A percentile compares a stretch with the other conserved stretches of the same genome.
Conservation (phyloP, 495 filamentous ascomycete species). For the Trichocladium uniseriatum region DNA sequence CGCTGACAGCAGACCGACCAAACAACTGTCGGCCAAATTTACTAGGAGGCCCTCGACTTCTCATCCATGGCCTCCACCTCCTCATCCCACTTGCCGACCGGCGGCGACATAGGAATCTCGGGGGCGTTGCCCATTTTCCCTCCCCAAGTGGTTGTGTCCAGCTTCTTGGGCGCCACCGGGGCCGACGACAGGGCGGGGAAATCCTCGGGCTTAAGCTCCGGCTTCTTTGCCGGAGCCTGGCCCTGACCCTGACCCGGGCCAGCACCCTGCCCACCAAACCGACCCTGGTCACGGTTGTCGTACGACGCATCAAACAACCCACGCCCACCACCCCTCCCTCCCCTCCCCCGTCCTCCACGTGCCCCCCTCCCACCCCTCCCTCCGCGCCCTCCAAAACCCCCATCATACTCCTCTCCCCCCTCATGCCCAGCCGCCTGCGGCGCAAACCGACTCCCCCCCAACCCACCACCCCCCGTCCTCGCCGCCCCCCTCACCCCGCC, state of each 20-base stretch:
- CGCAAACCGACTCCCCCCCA: slow-evolving; percentile 30
- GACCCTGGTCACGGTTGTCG: slow-evolving; percentile 2
- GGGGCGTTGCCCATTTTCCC: neutral
- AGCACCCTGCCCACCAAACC: neutral
- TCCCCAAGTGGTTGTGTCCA: slow-evolving; percentile 12
- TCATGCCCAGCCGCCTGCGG: slow-evolving; percentile 4
- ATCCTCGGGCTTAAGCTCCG: slow-evolving; percentile 23
- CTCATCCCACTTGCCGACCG: slow-evolving; percentile 39
- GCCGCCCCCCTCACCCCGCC: slow-evolving; percentile 33
- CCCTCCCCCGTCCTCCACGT: slow-evolving; percentile 16
- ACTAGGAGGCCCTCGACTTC: slow-evolving; percentile 8
- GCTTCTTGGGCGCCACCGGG: slow-evolving; percentile 17
- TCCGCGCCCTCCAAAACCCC: slow-evolving; percentile 22
- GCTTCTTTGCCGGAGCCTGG: slow-evolving; percentile 3
- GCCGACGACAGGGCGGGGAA: slow-evolving; percentile 35
- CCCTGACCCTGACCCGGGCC: neutral
- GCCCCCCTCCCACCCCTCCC: slow-evolving; percentile 21
- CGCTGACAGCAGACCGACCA: too few species aligned
- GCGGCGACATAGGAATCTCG: slow-evolving; percentile 20
- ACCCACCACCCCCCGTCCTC: slow-evolving; percentile 9
- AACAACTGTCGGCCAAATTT: too few species aligned
- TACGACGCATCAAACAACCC: slow-evolving; percentile 12
- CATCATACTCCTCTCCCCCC: slow-evolving; percentile 17
- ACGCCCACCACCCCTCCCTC: slow-evolving; percentile 13
- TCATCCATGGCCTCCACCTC: slow-evolving; percentile 36